Conservation (phyloP, 805 yeast genomes). For the Wickerhamomyces silvicola region DNA sequence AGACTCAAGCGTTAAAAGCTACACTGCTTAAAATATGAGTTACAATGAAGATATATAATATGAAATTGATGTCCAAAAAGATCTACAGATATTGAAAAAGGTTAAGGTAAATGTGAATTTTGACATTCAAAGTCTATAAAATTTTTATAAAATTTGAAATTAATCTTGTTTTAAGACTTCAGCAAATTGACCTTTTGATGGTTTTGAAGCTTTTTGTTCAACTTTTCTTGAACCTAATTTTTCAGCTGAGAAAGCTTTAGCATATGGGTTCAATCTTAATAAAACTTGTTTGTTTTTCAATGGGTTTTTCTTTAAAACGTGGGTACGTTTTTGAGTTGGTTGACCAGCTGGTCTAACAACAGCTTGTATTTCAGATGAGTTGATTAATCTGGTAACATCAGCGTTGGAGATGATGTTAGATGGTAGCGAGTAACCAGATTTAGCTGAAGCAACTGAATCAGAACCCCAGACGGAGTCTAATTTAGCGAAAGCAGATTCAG, state of each 20-base stretch:
- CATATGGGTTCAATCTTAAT: slow-evolving; percentile 99
- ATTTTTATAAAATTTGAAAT: slow-evolving; percentile 14
- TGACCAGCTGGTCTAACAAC: slow-evolving; percentile 96
- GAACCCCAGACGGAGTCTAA: slow-evolving; percentile 97
- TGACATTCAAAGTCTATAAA: no score
- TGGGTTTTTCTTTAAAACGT: slow-evolving; percentile 98
- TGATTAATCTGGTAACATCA: slow-evolving; percentile 94
- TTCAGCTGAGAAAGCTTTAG: slow-evolving; percentile 91
- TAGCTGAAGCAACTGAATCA: slow-evolving; percentile 74
- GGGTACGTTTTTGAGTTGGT: slow-evolving; percentile 86
- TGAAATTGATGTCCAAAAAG: no score
- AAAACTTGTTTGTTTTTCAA: slow-evolving; percentile 98
- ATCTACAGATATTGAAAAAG: no score
- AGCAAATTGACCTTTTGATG: slow-evolving; percentile 67
- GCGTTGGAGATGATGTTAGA: slow-evolving; percentile 89
- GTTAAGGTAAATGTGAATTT: no score
- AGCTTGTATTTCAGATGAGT: slow-evolving; percentile 98
- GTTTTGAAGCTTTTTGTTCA: slow-evolving; percentile 53
- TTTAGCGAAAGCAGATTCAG: slow-evolving; percentile 95
- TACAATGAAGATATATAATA: no score
- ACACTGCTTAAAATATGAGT: no score
- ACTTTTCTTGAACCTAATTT: slow-evolving; percentile 82
- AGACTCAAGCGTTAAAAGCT: no score
- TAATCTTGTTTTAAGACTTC: slow-evolving; percentile 61
- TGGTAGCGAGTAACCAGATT: slow-evolving; percentile 91